A percentile compares a stretch with the other conserved stretches of the same genome.
These are phyloP conservation scores for Talaromyces ruber DNA, from an alignment of 495 filamentous ascomycete species.

Conservation along the genomic window DNA sequence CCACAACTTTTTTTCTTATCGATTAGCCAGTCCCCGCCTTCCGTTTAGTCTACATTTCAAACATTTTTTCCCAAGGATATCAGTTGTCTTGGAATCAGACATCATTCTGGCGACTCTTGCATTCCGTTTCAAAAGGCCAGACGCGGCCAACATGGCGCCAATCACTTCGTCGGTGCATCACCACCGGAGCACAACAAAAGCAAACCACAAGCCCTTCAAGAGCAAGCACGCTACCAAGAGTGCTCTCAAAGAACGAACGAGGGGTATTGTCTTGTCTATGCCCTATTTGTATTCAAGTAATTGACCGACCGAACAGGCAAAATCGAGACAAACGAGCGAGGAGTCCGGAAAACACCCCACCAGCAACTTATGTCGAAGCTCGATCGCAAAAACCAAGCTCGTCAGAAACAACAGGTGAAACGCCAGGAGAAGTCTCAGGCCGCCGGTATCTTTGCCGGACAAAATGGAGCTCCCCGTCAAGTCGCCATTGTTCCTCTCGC, in stretches of 20 bases:
- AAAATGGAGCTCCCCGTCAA: constrained; percentile 78
- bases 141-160: constrained; percentile 45
- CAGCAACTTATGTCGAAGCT: constrained; percentile 97
- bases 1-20: constrained; percentile 32
- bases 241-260: constrained; percentile 67
- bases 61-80: no score
- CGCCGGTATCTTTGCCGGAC: constrained; percentile 71
- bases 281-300: background rate
- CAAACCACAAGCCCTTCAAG: constrained; percentile 81
- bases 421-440: constrained; percentile 69
- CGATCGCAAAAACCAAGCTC: constrained; percentile 85
- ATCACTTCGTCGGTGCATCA: constrained; percentile 54
- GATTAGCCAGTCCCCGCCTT: constrained; percentile 8
- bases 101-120: constrained; percentile 53
- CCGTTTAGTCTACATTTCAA: constrained; percentile 5
- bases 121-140: constrained; percentile 80
- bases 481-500: constrained; percentile 88
- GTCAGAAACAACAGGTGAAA: constrained; percentile 75
- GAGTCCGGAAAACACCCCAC: constrained; percentile 76
- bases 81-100: no score
- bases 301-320: constrained; percentile 39
- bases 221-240: constrained; percentile 83
- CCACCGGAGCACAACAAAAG: constrained; percentile 86
- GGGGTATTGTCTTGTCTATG: constrained; percentile 51
- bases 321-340: constrained; percentile 47